Evolutionary conservation across 768 basidiomycete species (phyloP).

Genomic region (Xanthoconium purpureum): DNA sequence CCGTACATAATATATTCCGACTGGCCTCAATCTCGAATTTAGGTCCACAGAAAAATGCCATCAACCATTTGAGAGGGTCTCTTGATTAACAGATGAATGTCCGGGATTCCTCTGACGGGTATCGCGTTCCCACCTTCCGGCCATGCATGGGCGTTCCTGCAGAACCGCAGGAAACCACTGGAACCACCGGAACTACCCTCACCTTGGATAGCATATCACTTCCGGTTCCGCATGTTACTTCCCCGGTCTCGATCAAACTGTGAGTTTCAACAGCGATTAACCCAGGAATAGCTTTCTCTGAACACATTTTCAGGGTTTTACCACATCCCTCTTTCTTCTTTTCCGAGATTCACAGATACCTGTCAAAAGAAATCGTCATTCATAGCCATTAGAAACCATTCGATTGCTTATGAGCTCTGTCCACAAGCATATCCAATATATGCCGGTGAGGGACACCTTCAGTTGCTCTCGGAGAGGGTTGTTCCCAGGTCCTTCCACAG

Average conservation of each 20-base stretch:
- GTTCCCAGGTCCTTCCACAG: no score
- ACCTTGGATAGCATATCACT: background rate
- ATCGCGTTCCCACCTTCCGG: background rate
- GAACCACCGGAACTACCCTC: background rate
- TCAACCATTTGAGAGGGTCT: background rate
- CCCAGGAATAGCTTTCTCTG: background rate
- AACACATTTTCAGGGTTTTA: no score
- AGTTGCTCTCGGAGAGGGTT: background rate
- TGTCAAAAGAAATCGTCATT: background rate
- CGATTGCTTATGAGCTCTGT: background rate
- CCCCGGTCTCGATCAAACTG: background rate
- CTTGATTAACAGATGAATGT: background rate
- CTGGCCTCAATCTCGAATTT: background rate
- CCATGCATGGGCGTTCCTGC: background rate
- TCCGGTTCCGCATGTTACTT: background rate
- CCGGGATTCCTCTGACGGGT: background rate
- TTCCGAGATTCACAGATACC: background rate
- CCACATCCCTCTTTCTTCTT: no score
- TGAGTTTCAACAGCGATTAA: conserved; percentile 1
- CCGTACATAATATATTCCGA: no score
- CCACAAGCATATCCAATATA: background rate
- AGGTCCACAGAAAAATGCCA: background rate
- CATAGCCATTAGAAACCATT: no score
- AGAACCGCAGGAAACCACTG: no score
- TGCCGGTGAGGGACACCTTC: background rate